Percentiles rank a stretch among this genome's conserved stretches.
Conservation (phyloP, 495 filamentous ascomycete species). For the Podospora australis region DNA sequence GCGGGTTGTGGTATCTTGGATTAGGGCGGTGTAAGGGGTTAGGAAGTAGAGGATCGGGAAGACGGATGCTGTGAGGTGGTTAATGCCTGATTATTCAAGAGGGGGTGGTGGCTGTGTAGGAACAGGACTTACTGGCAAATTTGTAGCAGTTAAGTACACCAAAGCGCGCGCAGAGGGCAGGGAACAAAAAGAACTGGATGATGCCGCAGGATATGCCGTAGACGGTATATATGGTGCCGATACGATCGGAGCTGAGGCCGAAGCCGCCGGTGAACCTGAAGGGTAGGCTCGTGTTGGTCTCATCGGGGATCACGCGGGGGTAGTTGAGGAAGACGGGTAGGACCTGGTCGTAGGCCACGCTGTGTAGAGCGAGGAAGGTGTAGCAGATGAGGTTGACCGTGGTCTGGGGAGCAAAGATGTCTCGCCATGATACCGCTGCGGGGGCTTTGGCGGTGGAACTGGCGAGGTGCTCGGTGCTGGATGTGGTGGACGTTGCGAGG, state of each 20-base stretch:
- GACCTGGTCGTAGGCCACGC: slow-evolving; percentile 72
- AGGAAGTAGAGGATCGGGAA: slow-evolving; percentile 68
- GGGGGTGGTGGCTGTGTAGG: no score
- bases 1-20: slow-evolving; percentile 36
- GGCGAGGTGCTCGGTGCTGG: background rate
- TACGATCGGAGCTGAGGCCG: slow-evolving; percentile 60
- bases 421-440: slow-evolving; percentile 46
- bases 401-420: slow-evolving; percentile 71
- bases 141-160: slow-evolving; percentile 68
- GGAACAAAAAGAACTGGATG: slow-evolving; percentile 76
- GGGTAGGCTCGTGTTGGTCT: slow-evolving; percentile 57
- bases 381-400: slow-evolving; percentile 69
- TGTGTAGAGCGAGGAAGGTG: slow-evolving; percentile 67
- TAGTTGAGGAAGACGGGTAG: slow-evolving; percentile 78
- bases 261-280: slow-evolving; percentile 73
- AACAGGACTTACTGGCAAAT: slow-evolving; percentile 36
- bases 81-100: background rate
- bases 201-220: slow-evolving; percentile 67
- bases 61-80: slow-evolving; percentile 35
- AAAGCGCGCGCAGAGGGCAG: slow-evolving; percentile 56
- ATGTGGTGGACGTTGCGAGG: slow-evolving; percentile 28
- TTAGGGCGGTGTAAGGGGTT: slow-evolving; percentile 65
- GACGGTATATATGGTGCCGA: slow-evolving; percentile 70
- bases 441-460: background rate
- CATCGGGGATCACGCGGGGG: slow-evolving; percentile 41